These are phyloP conservation scores for Fusarium ambrosium DNA, from an alignment of 2,329 filamentous ascomycete species.

Conservation along the genomic window DNA sequence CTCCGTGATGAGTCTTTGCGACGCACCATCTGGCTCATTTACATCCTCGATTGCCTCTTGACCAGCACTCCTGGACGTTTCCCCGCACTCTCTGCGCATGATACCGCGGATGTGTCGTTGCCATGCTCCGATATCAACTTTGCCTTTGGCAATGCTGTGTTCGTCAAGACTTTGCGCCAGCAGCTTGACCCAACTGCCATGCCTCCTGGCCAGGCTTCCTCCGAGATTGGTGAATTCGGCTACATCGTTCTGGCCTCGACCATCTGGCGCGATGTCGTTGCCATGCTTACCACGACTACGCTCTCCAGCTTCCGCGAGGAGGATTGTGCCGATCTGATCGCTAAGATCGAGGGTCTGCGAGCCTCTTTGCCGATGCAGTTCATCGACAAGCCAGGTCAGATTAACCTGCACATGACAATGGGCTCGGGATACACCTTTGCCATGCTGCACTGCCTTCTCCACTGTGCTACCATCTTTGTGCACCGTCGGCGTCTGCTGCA, in stretches of 20 bases:
- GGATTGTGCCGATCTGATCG: constrained; percentile 64
- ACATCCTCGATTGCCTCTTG: constrained; percentile 73
- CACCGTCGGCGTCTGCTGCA: constrained; percentile 72
- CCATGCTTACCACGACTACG: constrained; percentile 70
- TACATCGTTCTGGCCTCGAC: constrained; percentile 72
- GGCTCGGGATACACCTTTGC: constrained; percentile 73
- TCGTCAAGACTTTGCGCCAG: constrained; percentile 67
- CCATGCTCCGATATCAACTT: constrained; percentile 74
- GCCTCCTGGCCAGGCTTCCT: constrained; percentile 54
- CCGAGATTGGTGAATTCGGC: constrained; percentile 72
- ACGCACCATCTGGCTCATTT: constrained; percentile 72
- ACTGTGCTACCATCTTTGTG: constrained; percentile 72
- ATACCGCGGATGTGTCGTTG: constrained; percentile 68
- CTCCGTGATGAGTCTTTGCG: constrained; percentile 73
- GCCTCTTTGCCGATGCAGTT: constrained; percentile 70
- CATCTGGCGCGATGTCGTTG: constrained; percentile 72
- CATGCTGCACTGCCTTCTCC: constrained; percentile 72
- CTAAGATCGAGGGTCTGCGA: constrained; percentile 68
- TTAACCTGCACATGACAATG: constrained; percentile 74
- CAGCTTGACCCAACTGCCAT: constrained; percentile 54
- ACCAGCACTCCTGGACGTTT: constrained; percentile 73
- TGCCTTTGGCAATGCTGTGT: constrained; percentile 72
- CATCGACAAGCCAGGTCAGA: constrained; percentile 71
- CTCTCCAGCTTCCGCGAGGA: constrained; percentile 67
- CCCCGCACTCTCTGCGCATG: constrained; percentile 67